Evolutionary conservation across 1,284 basidiomycete genomes (phyloP), one percentile per base, ranked within the genome.

Genomic region (Grifola frondosa): DNA sequence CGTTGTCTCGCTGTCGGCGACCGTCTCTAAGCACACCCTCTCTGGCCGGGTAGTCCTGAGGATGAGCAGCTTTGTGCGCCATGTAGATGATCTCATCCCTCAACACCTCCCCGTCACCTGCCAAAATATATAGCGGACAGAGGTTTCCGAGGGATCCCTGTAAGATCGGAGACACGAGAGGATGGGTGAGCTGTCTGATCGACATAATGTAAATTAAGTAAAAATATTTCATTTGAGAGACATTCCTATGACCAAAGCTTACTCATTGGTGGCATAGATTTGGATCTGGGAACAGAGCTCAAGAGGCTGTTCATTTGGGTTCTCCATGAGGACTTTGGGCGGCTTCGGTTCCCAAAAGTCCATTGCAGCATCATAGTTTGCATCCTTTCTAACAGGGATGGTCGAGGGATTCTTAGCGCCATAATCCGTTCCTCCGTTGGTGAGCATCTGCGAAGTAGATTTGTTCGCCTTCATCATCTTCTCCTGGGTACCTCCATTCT

Each of bases 1-100:
- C 69, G 47, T 81, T 80, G 44, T 76, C 74, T 49, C 63, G 64
- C 59, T 81, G 78, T n/a, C 80, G 62, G 16, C 52, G 54, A 5
- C 67, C 68, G 17, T 73, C 70, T 23, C 64, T 60, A 6, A 80
- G 61, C 0, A 84, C 70, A 22, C 84, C 81, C 8, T 74, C 68
- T 24, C 83, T 68, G 0, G 82, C 66, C 1, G 88, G 89, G 56
- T 84, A 90, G 24, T 77, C 61, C 0, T 76, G 71, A 0, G 91
- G 91, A 58, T 87, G 70, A 0, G 91, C 89, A 1, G 91, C 90
- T 48, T 88, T 85, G 64, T 94, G 91, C 0, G 91, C 90, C 20
- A 83, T 52, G 58, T 87, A 91, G 22, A 93, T 71, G 43, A 90
- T 85, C 65, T 94, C 90, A 60, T 95, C 91, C 9, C 87, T 67